phyloP scores from a whole-genome alignment of 768 basidiomycete genomes.

The Ramaria rubella region DNA sequence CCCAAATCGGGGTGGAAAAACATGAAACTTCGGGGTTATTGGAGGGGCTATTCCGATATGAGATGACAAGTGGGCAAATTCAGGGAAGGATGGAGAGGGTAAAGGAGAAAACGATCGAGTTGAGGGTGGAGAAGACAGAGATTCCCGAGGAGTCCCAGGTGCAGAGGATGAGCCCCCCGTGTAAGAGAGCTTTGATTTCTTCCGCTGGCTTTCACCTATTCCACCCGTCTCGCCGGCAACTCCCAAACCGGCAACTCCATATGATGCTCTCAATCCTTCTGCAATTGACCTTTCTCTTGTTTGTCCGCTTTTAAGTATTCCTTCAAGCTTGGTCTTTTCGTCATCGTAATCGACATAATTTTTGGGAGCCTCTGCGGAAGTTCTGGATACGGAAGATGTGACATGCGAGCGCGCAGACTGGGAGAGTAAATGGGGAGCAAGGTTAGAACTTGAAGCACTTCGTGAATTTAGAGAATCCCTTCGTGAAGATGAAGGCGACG shows the following conservation, averaged over 20 bases:
- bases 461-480: neutral
- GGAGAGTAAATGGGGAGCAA: conserved; percentile 38
- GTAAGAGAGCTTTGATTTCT: neutral
- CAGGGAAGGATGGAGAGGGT: neutral
- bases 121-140: conserved; percentile 2
- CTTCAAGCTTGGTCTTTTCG: conserved; percentile 69
- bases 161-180: neutral
- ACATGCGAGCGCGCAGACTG: conserved; percentile 51
- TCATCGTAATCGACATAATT: conserved; percentile 79
- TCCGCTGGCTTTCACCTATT: neutral
- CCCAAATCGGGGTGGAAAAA: neutral
- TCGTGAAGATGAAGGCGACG: conserved; percentile 14
- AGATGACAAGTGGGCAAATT: neutral
- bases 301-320: conserved; percentile 53
- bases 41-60: neutral
- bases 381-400: conserved; percentile 64
- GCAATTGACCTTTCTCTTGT: conserved; percentile 28
- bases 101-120: neutral
- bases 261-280: conserved; percentile 26
- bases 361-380: conserved; percentile 70
- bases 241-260: neutral
- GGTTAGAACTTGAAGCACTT: conserved; percentile 19
- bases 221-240: neutral
- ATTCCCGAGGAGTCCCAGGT: conserved; percentile 2
- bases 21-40: conserved; percentile 3